A percentile compares a stretch with the other conserved stretches of the same genome.
Evolutionary conservation across 352 stramenopile genomes (phyloP).

Genomic region (Phytophthora hybrid): DNA sequence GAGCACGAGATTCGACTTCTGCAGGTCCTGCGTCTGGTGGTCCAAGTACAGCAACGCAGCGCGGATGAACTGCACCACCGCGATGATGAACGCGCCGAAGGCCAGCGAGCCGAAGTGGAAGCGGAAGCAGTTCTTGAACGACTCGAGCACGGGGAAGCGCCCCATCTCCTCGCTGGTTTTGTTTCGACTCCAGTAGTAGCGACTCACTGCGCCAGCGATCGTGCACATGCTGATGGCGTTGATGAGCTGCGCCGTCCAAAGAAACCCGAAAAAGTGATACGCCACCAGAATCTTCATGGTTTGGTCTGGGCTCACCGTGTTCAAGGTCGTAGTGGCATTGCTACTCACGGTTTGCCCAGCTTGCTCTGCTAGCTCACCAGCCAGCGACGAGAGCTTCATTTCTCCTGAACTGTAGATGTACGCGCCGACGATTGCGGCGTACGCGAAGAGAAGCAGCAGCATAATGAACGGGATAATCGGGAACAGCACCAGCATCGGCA

Average conservation of each 20-base stretch:
- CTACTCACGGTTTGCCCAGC: constrained; percentile 20
- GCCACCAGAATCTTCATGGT: constrained; percentile 76
- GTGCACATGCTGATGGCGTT: constrained; percentile 96
- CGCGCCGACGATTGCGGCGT: constrained; percentile 63
- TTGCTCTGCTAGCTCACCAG: constrained; percentile 19
- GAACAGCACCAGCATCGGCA: constrained; percentile 78
- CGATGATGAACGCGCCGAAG: constrained; percentile 97
- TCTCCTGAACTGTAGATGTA: constrained; percentile 76
- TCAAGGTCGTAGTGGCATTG: constrained; percentile 38
- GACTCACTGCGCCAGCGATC: constrained; percentile 91
- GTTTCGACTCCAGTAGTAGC: constrained; percentile 94
- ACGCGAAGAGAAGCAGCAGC: constrained; percentile 72
- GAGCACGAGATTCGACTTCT: constrained; percentile 78
- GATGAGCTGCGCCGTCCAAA: constrained; percentile 97
- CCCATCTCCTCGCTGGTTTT: constrained; percentile 74
- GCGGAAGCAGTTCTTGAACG: constrained; percentile 82
- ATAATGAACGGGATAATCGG: constrained; percentile 70
- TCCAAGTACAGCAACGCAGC: constrained; percentile 93
- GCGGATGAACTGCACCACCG: constrained; percentile 96
- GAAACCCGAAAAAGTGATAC: constrained; percentile 94
- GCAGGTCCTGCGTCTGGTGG: constrained; percentile 89
- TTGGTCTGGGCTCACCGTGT: constrained; percentile 57
- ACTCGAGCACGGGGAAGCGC: constrained; percentile 62
- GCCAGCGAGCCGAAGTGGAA: constrained; percentile 97
- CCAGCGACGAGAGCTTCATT: constrained; percentile 52